These are phyloP conservation scores for Saksenaea oblongispora DNA, from an alignment of 371 early-diverging fungal genomes.

Conservation along the genomic window DNA sequence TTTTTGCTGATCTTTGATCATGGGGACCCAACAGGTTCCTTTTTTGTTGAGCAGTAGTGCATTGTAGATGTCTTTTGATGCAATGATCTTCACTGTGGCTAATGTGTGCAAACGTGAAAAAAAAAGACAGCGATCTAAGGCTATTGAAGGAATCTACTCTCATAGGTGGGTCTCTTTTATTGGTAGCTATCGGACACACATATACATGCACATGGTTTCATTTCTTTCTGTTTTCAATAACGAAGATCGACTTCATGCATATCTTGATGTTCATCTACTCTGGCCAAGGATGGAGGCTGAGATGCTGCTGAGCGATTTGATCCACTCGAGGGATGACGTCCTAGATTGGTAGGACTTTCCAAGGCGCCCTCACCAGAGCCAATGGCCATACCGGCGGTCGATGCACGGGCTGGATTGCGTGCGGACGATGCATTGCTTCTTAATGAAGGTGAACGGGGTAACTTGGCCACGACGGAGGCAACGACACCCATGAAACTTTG, in stretches of 20 bases:
- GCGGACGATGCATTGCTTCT: constrained; percentile 32
- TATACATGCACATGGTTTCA: neutral
- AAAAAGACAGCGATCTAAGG: too few relatives aligned
- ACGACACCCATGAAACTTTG: constrained; percentile 52
- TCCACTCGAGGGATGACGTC: constrained; percentile 22
- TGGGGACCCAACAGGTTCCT: too few relatives aligned
- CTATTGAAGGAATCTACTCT: too few relatives aligned
- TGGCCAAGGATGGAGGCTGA: constrained; percentile 24
- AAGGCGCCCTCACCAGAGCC: constrained; percentile 22
- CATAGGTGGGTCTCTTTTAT: too few relatives aligned
- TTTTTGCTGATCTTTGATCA: too few relatives aligned
- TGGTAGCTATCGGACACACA: too few relatives aligned
- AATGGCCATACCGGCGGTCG: constrained; percentile 19
- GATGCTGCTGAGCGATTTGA: constrained; percentile 22
- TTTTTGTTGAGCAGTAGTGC: too few relatives aligned
- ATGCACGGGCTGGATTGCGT: constrained; percentile 8
- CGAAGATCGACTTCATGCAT: constrained; percentile 28
- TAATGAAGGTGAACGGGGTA: constrained; percentile 50
- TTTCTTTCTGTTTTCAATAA: constrained; percentile 7
- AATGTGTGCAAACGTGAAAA: too few relatives aligned
- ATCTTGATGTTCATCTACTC: constrained; percentile 18
- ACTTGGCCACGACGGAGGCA: constrained; percentile 43
- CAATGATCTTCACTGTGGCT: too few relatives aligned
- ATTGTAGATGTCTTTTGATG: too few relatives aligned
- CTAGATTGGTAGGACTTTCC: constrained; percentile 15